Evolutionary conservation across 441 rosid genomes (phyloP), one percentile per base, ranked within the genome.

Genomic region (Heliophila coronopifolia): DNA sequence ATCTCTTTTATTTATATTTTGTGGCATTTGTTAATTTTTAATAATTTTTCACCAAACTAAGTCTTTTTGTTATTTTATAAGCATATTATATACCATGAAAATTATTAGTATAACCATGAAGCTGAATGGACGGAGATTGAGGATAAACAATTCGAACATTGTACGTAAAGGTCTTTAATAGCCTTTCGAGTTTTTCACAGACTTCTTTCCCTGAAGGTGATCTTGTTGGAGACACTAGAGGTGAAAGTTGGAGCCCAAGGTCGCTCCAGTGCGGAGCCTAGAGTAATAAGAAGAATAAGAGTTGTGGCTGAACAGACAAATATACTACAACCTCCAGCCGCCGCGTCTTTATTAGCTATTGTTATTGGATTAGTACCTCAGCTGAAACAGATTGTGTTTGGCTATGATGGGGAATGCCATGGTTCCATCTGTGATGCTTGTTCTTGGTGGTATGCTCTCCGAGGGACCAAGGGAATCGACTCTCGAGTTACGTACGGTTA

Each of bases 61-160:
- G n/a, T n/a, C n/a, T n/a, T n/a, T n/a, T n/a, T n/a, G n/a, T n/a
- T n/a, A n/a, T n/a, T n/a, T n/a, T n/a, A n/a, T n/a, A n/a, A n/a
- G n/a, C n/a, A n/a, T n/a, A n/a, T n/a, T n/a, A n/a, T n/a, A n/a
- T n/a, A n/a, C n/a, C n/a, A n/a, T n/a, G n/a, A n/a, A n/a, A n/a
- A n/a, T n/a, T n/a, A n/a, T n/a, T n/a, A n/a, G n/a, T n/a, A n/a
- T n/a, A n/a, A n/a, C n/a, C n/a, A n/a, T n/a, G 93, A 78, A 53
- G 98, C 98, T 15, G 96, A 90, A 51, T 90, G 98, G 96, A 96
- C 93, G 0, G 96, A 96, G 32, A 86, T 90, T 0, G 96, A 86
- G 77, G 98, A 90, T 0, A 90, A 82, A 53, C 96, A 78, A 68
- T 84, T 84, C 0, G 88, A 82, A 57, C 90, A 86, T 62, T 73